A percentile compares a stretch with the other conserved stretches of the same genome.
Evolutionary conservation across 768 basidiomycete species (phyloP).

Genomic region (Clitopilus hobsonii): DNA sequence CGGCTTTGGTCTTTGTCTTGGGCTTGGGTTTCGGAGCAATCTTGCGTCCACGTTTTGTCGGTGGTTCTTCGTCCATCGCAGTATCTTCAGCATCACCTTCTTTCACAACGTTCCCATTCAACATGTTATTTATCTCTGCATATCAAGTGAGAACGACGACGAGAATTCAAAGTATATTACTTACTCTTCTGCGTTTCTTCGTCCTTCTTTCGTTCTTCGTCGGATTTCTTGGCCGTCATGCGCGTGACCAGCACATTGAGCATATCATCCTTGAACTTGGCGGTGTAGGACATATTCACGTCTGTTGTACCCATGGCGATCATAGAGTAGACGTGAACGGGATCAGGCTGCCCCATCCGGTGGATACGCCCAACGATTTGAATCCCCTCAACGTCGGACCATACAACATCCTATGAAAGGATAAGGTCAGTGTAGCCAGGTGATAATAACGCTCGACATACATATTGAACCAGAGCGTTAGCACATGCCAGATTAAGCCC

Average conservation of each 20-base stretch:
- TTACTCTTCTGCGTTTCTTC: no score
- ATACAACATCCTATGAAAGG: background rate
- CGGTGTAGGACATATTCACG: background rate
- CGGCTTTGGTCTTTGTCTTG: no score
- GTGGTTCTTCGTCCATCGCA: no score
- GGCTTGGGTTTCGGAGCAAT: no score
- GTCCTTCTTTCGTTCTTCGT: no score
- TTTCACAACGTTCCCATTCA: no score
- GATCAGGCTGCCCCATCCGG: constrained; percentile 4
- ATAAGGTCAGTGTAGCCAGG: background rate
- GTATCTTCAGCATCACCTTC: no score
- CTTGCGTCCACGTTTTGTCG: no score
- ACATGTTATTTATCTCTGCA: no score
- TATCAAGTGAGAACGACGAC: no score
- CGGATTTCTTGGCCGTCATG: no score
- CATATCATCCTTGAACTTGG: constrained; percentile 1
- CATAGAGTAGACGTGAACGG: constrained; percentile 4
- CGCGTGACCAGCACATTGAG: background rate
- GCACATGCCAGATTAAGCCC: constrained; percentile 1
- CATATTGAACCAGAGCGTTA: background rate
- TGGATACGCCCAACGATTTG: constrained; percentile 4
- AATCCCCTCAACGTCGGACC: background rate
- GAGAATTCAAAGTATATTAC: no score
- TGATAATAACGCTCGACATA: background rate
- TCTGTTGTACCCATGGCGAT: constrained; percentile 3